A percentile compares a stretch with the other conserved stretches of the same genome.
Evolutionary conservation across 352 stramenopile genomes (phyloP).

Genomic region (Elongisporangium undulatum): DNA sequence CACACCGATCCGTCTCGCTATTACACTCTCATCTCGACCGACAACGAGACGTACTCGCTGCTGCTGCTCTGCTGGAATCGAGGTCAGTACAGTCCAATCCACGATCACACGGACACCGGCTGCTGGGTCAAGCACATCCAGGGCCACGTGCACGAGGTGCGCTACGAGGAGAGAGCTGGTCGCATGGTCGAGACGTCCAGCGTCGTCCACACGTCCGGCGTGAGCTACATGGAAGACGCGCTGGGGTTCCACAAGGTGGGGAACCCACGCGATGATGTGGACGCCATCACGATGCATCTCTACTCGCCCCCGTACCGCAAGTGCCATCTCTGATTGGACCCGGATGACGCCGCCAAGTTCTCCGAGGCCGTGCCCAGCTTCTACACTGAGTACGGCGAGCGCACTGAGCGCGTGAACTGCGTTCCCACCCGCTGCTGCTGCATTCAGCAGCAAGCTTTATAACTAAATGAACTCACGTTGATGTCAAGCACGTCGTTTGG

Average conservation of each 20-base stretch:
- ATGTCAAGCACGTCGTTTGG: neutral
- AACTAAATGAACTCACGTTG: neutral
- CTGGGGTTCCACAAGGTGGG: constrained; percentile 92
- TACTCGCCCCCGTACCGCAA: constrained; percentile 91
- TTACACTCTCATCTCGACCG: constrained; percentile 93
- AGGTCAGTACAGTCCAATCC: constrained; percentile 86
- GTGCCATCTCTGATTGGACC: constrained; percentile 87
- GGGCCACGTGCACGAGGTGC: constrained; percentile 86
- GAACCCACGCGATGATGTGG: constrained; percentile 54
- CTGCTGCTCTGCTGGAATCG: constrained; percentile 94
- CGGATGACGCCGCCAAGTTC: constrained; percentile 42
- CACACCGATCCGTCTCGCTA: constrained; percentile 81
- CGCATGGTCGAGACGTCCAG: constrained; percentile 60
- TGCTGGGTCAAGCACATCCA: constrained; percentile 90
- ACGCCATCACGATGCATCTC: constrained; percentile 91
- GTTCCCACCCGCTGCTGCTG: neutral
- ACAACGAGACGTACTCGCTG: constrained; percentile 90
- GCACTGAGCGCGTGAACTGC: constrained; percentile 15
- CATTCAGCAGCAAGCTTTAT: neutral
- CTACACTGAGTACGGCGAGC: constrained; percentile 77
- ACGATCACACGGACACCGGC: constrained; percentile 91
- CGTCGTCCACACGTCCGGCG: constrained; percentile 51
- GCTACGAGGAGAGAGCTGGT: constrained; percentile 54
- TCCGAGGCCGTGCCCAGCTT: constrained; percentile 74
- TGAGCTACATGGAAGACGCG: constrained; percentile 90